phyloP scores from a whole-genome alignment of 2,329 filamentous ascomycete species.

The Colletotrichum cereale region DNA sequence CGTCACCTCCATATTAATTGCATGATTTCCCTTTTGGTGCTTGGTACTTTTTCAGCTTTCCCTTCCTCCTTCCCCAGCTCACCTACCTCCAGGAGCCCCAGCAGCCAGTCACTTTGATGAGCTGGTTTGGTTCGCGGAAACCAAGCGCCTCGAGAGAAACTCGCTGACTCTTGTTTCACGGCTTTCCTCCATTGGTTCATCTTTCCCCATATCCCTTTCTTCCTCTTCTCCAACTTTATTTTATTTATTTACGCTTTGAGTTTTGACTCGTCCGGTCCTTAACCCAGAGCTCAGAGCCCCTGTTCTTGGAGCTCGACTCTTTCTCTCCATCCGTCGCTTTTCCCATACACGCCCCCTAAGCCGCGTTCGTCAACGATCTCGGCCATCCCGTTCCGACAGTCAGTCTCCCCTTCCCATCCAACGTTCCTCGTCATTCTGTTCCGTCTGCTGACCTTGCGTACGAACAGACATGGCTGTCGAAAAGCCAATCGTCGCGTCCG shows the following conservation, averaged over 20 bases:
- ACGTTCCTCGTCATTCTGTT: constrained; percentile 11
- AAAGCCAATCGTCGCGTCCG: constrained; percentile 69
- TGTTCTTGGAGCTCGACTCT: constrained; percentile 37
- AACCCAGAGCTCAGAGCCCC: constrained; percentile 40
- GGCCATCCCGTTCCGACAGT: constrained; percentile 29
- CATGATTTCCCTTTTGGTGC: constrained; percentile 30
- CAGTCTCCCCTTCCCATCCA: neutral
- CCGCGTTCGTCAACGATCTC: constrained; percentile 32
- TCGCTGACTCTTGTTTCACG: constrained; percentile 20
- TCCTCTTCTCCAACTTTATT: constrained; percentile 31
- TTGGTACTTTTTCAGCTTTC: constrained; percentile 14
- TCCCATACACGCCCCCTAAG: constrained; percentile 11
- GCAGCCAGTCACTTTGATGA: constrained; percentile 30
- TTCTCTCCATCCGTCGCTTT: neutral
- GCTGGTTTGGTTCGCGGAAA: constrained; percentile 21
- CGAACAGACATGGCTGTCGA: constrained; percentile 63
- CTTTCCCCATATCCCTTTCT: constrained; percentile 13
- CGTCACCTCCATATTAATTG: constrained; percentile 40
- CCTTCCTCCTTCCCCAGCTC: constrained; percentile 8
- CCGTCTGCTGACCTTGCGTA: constrained; percentile 31
- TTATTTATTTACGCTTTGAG: constrained; percentile 35
- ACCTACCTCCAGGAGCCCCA: constrained; percentile 4
- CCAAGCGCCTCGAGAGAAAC: constrained; percentile 23
- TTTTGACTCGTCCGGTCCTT: constrained; percentile 43
- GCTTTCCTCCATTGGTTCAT: constrained; percentile 26